These are phyloP conservation scores for Sphagnum fallax DNA, from an alignment of 228 moss, liverwort and hornwort species.

Conservation along the genomic window DNA sequence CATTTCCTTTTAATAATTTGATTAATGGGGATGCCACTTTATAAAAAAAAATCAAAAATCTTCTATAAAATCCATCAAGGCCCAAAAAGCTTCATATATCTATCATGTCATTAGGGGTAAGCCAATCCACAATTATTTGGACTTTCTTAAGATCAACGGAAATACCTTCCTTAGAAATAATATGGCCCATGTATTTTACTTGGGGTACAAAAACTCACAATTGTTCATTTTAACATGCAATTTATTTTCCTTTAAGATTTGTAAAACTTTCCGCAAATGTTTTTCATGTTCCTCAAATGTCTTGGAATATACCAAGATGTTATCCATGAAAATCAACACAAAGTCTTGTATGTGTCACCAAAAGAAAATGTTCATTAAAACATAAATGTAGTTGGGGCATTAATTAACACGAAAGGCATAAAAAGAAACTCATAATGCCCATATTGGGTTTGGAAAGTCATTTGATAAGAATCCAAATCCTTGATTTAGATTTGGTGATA, in stretches of 20 bases:
- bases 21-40: background rate
- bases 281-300: background rate
- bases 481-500: constrained; percentile 9
- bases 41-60: background rate
- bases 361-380: constrained; percentile 7
- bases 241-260: background rate
- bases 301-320: constrained; percentile 4
- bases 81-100: background rate
- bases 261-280: background rate
- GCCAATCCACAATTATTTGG: background rate
- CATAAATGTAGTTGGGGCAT: constrained; percentile 6
- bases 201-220: background rate
- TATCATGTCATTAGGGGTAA: background rate
- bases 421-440: constrained; percentile 13
- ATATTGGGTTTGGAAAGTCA: background rate
- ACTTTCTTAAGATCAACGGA: background rate
- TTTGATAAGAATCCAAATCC: constrained; percentile 2
- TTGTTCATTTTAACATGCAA: constrained; percentile 5
- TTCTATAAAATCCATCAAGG: background rate
- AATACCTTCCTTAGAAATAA: background rate
- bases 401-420: constrained; percentile 12
- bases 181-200: constrained; percentile 6
- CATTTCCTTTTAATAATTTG: background rate
- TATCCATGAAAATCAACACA: constrained; percentile 7
- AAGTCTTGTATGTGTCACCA: background rate